Conservation (phyloP, 176 grass and related monocot genomes). For the Areca catechu region DNA sequence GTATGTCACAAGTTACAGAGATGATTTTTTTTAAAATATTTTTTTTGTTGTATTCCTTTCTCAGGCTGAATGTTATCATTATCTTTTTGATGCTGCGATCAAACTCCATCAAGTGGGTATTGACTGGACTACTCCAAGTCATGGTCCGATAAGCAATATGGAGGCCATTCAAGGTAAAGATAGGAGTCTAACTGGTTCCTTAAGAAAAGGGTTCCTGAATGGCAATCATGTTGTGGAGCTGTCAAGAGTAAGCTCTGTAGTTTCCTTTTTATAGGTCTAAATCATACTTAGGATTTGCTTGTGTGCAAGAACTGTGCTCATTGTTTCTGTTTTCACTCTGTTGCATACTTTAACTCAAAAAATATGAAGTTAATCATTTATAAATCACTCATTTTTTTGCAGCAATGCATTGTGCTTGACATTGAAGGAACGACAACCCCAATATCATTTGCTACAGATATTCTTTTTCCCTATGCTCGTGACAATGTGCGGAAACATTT, state of each 20-base stretch:
- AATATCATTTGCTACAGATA: slow-evolving; percentile 89
- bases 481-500: slow-evolving; percentile 87
- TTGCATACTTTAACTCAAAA: background rate
- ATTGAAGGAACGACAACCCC: slow-evolving; percentile 96
- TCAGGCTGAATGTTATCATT: slow-evolving; percentile 96
- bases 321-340: background rate
- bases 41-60: slow-evolving; percentile 10
- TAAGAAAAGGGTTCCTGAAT: slow-evolving; percentile 29
- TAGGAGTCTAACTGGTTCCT: slow-evolving; percentile 10
- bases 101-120: slow-evolving; percentile 83
- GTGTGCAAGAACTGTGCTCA: background rate
- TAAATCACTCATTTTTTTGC: slow-evolving; percentile 19
- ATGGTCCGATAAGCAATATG: slow-evolving; percentile 44
- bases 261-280: background rate
- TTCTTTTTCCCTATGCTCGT: slow-evolving; percentile 91
- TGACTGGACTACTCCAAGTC: slow-evolving; percentile 68
- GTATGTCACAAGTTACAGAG: background rate
- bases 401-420: slow-evolving; percentile 70
- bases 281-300: background rate
- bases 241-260: slow-evolving; percentile 51
- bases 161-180: slow-evolving; percentile 28
- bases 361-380: slow-evolving; percentile 2
- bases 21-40: background rate
- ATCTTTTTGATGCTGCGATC: slow-evolving; percentile 88
- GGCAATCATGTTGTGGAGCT: slow-evolving; percentile 29